Evolutionary conservation across 495 filamentous ascomycete genomes (phyloP).

Genomic region (Penicillium steckii): DNA sequence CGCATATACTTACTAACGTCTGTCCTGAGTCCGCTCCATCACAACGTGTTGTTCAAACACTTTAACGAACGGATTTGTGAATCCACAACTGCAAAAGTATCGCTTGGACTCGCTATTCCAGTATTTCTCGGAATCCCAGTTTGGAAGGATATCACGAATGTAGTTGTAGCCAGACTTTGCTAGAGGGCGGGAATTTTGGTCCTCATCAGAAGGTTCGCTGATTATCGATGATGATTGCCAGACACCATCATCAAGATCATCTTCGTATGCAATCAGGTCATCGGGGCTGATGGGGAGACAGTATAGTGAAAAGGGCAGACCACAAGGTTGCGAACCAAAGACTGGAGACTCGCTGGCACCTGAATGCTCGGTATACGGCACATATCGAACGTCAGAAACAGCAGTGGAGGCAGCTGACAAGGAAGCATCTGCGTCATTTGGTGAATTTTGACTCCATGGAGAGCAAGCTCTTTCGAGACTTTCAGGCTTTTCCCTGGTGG

Average conservation of each 20-base stretch:
- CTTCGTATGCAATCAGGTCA: neutral
- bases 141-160: slow-evolving; percentile 10
- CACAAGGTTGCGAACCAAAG: too few species aligned
- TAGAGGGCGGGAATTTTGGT: neutral
- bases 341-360: too few species aligned
- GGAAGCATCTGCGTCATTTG: too few species aligned
- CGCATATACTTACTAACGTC: neutral
- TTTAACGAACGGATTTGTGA: slow-evolving; percentile 13
- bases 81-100: slow-evolving; percentile 28
- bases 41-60: neutral
- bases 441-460: too few species aligned
- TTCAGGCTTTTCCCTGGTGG: too few species aligned
- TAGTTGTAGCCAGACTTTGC: neutral
- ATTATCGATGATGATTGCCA: neutral
- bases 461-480: too few species aligned
- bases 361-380: too few species aligned
- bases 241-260: neutral
- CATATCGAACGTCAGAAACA: too few species aligned
- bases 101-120: slow-evolving; percentile 17
- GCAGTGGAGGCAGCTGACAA: too few species aligned
- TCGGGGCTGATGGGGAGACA: neutral
- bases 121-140: slow-evolving; percentile 27
- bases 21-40: neutral
- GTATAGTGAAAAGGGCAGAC: neutral
- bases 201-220: neutral